A percentile compares a stretch with the other conserved stretches of the same genome.
Evolutionary conservation across 1,284 basidiomycete species (phyloP).

Genomic region (Hemileia vastatrix): DNA sequence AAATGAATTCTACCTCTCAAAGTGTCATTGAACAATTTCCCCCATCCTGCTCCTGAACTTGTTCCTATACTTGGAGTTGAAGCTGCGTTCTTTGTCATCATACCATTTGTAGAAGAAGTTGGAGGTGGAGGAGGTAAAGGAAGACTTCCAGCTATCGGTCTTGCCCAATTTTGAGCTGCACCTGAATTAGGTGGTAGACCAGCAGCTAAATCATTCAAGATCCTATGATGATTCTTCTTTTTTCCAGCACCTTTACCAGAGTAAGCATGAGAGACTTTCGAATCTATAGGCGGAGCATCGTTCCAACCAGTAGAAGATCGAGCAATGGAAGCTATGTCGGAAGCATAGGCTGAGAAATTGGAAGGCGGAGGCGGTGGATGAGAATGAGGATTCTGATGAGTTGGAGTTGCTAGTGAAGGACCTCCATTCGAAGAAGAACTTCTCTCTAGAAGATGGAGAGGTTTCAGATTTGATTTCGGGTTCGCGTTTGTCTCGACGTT

Average conservation of each 20-base stretch:
- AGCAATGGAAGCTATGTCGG: not conserved
- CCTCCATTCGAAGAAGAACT: no score
- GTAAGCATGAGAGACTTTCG: constrained; percentile 33
- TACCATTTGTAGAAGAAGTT: not conserved
- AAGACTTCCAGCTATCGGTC: constrained; percentile 37
- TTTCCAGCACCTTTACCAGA: not conserved
- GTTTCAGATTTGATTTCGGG: no score
- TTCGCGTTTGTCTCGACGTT: no score
- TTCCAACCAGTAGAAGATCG: constrained; percentile 29
- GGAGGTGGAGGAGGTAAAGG: constrained; percentile 24
- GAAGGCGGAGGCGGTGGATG: not conserved
- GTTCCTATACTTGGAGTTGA: constrained; percentile 2
- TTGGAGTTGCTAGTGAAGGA: not conserved
- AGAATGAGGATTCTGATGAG: not conserved
- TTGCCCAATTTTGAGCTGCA: constrained; percentile 38
- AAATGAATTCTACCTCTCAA: constrained; percentile 32
- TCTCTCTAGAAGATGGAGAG: no score
- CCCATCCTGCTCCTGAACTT: constrained; percentile 24
- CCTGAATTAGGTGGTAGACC: constrained; percentile 37
- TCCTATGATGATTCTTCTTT: constrained; percentile 27
- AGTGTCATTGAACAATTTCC: constrained; percentile 29
- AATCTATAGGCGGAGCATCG: constrained; percentile 30
- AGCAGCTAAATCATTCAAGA: constrained; percentile 36
- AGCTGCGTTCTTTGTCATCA: not conserved
- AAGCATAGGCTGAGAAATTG: not conserved